Evolutionary conservation across 2,329 filamentous ascomycete species (phyloP).

Genomic region (Gremmenia infestans): DNA sequence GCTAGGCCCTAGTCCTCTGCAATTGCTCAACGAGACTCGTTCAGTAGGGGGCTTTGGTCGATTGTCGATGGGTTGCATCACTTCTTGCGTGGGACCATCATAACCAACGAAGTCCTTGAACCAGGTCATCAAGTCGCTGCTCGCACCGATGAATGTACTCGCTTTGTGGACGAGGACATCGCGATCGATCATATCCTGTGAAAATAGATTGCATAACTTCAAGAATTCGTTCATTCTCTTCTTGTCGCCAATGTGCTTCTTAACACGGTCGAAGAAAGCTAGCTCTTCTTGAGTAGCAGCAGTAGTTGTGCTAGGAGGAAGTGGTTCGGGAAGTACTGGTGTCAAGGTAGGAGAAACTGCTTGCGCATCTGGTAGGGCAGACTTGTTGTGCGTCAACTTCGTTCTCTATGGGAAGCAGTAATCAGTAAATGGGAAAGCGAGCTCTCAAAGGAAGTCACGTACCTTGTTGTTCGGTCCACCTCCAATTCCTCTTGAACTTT

Average conservation of each 20-base stretch:
- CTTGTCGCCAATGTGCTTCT: conserved; percentile 93
- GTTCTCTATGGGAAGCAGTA: conserved; percentile 44
- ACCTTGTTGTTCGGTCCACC: conserved; percentile 46
- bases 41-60: conserved; percentile 69
- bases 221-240: conserved; percentile 92
- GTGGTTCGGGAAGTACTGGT: conserved; percentile 80
- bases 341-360: conserved; percentile 77
- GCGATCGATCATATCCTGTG: conserved; percentile 84
- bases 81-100: conserved; percentile 64
- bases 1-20: conserved; percentile 89
- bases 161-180: conserved; percentile 79
- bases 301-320: conserved; percentile 68
- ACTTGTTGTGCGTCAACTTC: conserved; percentile 65
- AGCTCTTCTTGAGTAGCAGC: conserved; percentile 82
- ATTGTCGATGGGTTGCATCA: conserved; percentile 60
- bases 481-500: conserved; percentile 25
- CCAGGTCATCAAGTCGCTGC: conserved; percentile 81
- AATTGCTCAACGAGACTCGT: conserved; percentile 90
- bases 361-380: conserved; percentile 26
- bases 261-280: conserved; percentile 90
- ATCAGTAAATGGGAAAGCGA: background rate
- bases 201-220: conserved; percentile 94
- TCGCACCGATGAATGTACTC: conserved; percentile 79
- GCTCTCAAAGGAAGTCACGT: conserved; percentile 19
- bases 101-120: conserved; percentile 82